A percentile compares a stretch with the other conserved stretches of the same genome.
phyloP scores from a whole-genome alignment of 2,329 filamentous ascomycete species.

The Emericellopsis cladophorae region DNA sequence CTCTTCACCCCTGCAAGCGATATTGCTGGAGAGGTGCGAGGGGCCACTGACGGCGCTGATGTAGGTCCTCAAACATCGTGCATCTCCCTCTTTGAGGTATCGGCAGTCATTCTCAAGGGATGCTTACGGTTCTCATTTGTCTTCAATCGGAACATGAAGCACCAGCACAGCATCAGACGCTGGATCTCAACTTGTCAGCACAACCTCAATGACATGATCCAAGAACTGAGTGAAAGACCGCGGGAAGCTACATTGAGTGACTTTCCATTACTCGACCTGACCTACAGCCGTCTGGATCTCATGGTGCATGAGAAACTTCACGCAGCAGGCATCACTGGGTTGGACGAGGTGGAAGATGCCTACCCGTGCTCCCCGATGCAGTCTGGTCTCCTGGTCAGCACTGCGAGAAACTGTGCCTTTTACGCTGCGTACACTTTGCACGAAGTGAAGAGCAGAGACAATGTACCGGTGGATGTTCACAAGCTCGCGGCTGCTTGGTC shows the following conservation, averaged over 20 bases:
- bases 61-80: slow-evolving; percentile 6
- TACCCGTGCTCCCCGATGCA: slow-evolving; percentile 26
- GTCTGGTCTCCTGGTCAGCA: slow-evolving; percentile 22
- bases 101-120: slow-evolving; percentile 28
- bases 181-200: slow-evolving; percentile 30
- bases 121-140: slow-evolving; percentile 28
- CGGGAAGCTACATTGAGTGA: slow-evolving; percentile 29
- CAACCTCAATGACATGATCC: slow-evolving; percentile 24
- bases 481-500: slow-evolving; percentile 29
- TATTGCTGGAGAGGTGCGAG: slow-evolving; percentile 6
- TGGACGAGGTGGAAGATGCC: slow-evolving; percentile 18
- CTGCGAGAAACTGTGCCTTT: slow-evolving; percentile 19
- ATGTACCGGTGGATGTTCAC: slow-evolving; percentile 12
- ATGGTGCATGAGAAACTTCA: slow-evolving; percentile 25
- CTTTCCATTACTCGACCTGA: slow-evolving; percentile 26
- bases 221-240: slow-evolving; percentile 19
- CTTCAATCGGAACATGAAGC: slow-evolving; percentile 25
- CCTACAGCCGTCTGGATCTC: slow-evolving; percentile 23
- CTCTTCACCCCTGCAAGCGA: slow-evolving; percentile 8
- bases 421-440: slow-evolving; percentile 16
- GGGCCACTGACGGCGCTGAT: slow-evolving; percentile 1
- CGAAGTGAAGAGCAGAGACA: slow-evolving; percentile 7
- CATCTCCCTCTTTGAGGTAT: slow-evolving; percentile 35
- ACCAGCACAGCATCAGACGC: slow-evolving; percentile 24
- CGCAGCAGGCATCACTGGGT: slow-evolving; percentile 15